Evolutionary conservation across 192 early-diverging fungal genomes (phyloP).

Genomic region (Coemansia asiatica): DNA sequence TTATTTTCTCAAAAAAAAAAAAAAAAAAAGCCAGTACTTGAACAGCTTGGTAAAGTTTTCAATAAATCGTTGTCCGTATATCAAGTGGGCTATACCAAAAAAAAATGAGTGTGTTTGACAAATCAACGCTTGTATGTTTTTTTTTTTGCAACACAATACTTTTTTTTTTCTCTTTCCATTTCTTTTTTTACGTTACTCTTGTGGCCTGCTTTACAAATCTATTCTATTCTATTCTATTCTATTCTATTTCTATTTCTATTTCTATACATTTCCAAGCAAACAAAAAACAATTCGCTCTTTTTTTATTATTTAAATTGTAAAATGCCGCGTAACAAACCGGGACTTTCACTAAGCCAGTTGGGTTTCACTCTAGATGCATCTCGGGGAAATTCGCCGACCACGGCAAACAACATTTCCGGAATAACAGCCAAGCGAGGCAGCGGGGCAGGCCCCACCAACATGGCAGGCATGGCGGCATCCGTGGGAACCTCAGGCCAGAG

Average conservation of each 20-base stretch:
- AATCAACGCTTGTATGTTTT: too few relatives aligned
- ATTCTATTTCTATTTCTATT: neutral
- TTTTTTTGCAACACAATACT: too few relatives aligned
- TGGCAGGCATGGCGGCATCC: neutral
- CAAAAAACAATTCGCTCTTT: neutral
- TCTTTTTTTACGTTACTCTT: constrained; percentile 5
- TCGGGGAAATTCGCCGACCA: neutral
- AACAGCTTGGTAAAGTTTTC: too few relatives aligned
- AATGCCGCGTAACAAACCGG: constrained; percentile 52
- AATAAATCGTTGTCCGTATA: too few relatives aligned
- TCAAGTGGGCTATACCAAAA: too few relatives aligned
- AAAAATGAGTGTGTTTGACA: too few relatives aligned
- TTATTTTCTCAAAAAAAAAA: too few relatives aligned
- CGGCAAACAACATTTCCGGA: neutral
- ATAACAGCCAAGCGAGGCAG: neutral
- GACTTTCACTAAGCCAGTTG: constrained; percentile 42
- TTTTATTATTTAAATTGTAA: neutral
- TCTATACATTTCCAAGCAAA: too few relatives aligned
- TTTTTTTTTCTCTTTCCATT: neutral
- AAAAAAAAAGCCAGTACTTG: too few relatives aligned
- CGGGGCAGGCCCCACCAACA: neutral
- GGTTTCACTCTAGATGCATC: constrained; percentile 23
- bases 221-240: neutral
- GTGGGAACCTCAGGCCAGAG: neutral
- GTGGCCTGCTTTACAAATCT: neutral